A percentile compares a stretch with the other conserved stretches of the same genome.
Conservation (phyloP, 2,329 filamentous ascomycete species). For the Claviceps purpurea region DNA sequence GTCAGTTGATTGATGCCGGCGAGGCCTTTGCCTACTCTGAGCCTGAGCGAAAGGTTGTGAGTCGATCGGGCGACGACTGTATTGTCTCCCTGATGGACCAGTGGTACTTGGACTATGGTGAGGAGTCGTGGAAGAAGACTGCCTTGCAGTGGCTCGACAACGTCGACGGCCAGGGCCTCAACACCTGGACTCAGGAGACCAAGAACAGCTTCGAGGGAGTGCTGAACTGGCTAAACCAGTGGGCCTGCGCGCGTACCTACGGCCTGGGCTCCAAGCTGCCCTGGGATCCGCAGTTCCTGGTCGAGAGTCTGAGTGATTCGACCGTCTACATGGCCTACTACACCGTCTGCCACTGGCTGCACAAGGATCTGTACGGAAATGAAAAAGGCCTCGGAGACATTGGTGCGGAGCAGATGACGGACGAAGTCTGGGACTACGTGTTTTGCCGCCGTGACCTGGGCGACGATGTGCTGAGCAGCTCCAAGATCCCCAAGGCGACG, state of each 20-base stretch:
- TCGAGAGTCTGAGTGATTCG: conserved; percentile 83
- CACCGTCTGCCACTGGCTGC: conserved; percentile 53
- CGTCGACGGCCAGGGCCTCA: conserved; percentile 52
- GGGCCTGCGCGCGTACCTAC: conserved; percentile 86
- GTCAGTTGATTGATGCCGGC: conserved; percentile 61
- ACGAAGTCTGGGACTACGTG: conserved; percentile 93
- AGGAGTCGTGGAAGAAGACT: conserved; percentile 69
- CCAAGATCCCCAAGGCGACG: conserved; percentile 58
- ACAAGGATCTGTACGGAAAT: conserved; percentile 76
- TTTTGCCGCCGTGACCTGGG: conserved; percentile 64
- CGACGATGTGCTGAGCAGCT: conserved; percentile 49
- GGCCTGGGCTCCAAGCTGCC: conserved; percentile 89
- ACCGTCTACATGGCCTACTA: conserved; percentile 88
- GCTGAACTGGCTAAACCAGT: conserved; percentile 85
- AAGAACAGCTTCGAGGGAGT: conserved; percentile 73
- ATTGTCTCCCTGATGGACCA: conserved; percentile 89
- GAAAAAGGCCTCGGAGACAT: conserved; percentile 56
- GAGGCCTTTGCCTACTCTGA: conserved; percentile 88
- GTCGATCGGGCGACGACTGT: conserved; percentile 81
- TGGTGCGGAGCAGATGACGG: conserved; percentile 73
- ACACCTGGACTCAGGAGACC: conserved; percentile 68
- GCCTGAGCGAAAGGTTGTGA: conserved; percentile 79
- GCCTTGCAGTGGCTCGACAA: conserved; percentile 62
- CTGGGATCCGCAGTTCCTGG: conserved; percentile 82
- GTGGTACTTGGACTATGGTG: conserved; percentile 96